phyloP scores from a whole-genome alignment of 768 basidiomycete species.

The Crucibulum laeve region DNA sequence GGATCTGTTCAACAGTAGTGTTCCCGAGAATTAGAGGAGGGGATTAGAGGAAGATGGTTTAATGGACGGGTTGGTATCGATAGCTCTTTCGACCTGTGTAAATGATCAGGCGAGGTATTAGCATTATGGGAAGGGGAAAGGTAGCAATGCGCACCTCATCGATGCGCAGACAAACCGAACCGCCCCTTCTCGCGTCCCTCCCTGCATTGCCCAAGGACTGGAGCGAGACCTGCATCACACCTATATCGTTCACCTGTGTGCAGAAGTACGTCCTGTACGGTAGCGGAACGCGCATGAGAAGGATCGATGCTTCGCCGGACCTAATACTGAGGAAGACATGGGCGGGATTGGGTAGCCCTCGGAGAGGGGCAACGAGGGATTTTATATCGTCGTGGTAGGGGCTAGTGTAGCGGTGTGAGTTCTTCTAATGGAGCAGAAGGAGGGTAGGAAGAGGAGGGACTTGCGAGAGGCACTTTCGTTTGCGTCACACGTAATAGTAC shows the following conservation, averaged over 20 bases:
- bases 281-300: slow-evolving; percentile 90
- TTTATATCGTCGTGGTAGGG: slow-evolving; percentile 85
- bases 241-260: slow-evolving; percentile 93
- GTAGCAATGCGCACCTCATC: slow-evolving; percentile 45
- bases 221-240: slow-evolving; percentile 71
- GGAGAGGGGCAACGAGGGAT: slow-evolving; percentile 63
- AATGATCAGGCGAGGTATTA: background rate
- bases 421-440: too few relatives aligned
- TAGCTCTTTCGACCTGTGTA: slow-evolving; percentile 68
- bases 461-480: too few relatives aligned
- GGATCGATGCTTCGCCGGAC: slow-evolving; percentile 93
- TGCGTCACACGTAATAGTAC: too few relatives aligned
- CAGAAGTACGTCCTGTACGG: slow-evolving; percentile 99
- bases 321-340: slow-evolving; percentile 94
- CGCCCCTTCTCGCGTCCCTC: slow-evolving; percentile 70
- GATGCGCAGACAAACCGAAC: slow-evolving; percentile 75
- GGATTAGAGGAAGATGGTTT: slow-evolving; percentile 91
- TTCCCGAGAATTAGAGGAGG: slow-evolving; percentile 97
- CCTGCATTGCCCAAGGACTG: slow-evolving; percentile 53
- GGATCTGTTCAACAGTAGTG: slow-evolving; percentile 84
- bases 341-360: slow-evolving; percentile 57
- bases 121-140: slow-evolving; percentile 2
- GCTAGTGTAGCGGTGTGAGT: slow-evolving; percentile 95
- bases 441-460: too few relatives aligned
- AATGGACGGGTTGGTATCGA: slow-evolving; percentile 69